phyloP scores from a whole-genome alignment of 2,329 filamentous ascomycete genomes.

The Metarhizium rileyi region DNA sequence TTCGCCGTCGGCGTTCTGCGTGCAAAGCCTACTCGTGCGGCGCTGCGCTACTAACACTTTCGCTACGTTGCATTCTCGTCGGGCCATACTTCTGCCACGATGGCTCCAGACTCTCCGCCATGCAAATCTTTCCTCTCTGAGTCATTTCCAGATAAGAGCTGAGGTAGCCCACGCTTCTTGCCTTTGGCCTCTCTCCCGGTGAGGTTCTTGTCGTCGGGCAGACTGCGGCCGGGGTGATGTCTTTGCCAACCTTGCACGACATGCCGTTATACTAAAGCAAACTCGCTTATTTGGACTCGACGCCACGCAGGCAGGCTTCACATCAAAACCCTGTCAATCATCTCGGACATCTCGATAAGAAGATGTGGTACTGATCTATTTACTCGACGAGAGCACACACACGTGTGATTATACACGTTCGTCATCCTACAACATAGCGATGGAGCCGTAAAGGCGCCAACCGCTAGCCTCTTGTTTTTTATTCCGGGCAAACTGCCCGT shows the following conservation, averaged over 20 bases:
- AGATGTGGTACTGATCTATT: not conserved
- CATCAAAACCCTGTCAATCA: not conserved
- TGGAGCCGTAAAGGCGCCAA: not conserved
- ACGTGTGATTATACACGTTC: conserved; percentile 1
- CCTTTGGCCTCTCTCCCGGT: not conserved
- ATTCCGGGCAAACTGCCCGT: not conserved
- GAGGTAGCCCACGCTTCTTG: not conserved
- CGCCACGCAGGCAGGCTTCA: not conserved
- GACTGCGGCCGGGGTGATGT: not conserved
- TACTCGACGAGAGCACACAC: not conserved
- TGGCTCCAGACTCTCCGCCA: not conserved
- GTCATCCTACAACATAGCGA: conserved; percentile 1
- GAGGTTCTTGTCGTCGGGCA: not conserved
- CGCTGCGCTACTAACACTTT: too few species aligned
- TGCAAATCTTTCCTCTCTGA: not conserved
- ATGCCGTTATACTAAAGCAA: not conserved
- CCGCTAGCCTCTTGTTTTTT: not conserved
- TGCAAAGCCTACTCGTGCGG: too few species aligned
- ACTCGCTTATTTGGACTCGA: not conserved
- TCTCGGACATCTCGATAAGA: not conserved
- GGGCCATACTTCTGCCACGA: too few species aligned
- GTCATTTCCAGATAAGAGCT: too few species aligned
- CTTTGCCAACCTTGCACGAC: not conserved
- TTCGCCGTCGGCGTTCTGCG: too few species aligned
- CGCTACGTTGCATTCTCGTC: too few species aligned